Evolutionary conservation across 352 stramenopile species (phyloP), one percentile per base, ranked within the genome.

Genomic region (Thraustochytrium striatum): DNA sequence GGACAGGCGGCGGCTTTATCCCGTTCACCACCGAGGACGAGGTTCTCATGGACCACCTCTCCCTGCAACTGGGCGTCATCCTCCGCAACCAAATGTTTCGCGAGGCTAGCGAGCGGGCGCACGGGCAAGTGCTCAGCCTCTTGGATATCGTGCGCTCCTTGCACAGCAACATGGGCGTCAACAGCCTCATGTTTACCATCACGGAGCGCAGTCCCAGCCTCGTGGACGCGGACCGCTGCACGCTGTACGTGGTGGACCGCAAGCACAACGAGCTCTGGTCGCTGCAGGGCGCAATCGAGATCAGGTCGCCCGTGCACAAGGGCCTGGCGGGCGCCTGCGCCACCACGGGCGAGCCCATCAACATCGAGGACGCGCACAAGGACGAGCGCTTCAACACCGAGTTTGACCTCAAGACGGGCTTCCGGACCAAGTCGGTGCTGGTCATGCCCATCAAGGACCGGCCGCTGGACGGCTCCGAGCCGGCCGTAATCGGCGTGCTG

Each of bases 241-340:
- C 91, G 32, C 85, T 97, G 0, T 97, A 95, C 84, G 93, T 97
- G 57, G 84, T 96, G 13, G 92, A 97, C 78, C 87, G 91, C 36
- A 85, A 87, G 65, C 93, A 92, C 68, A 90, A 91, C 61, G 91
- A 97, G 79, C 86, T 97, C 5, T 94, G 91, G 91, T 92, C 91
- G 39, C 83, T 95, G 1, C 91, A 96, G 72, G 90, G 89, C 41
- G 86, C 90, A 19, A 84, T 91, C 2, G 90, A 94, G 47, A 95
- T 97, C 41, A 86, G 87, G 39, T 85, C 94, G 0, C 89, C 90
- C 0, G 89, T 89, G 28, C 89, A 91, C 81, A 93, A 90, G 86
- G 92, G 92, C 25, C 91, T 97, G 38, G 90, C 90, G 28, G 93
- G 92, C 0, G 92, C 87, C n/a, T 91, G 95, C 2, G 91, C 91